These are phyloP conservation scores for Zea mays DNA, from an alignment of 176 grass and related monocot species.

Conservation along the genomic window Zm-B73-REFERENCE-NAM-5.0 NC_050100.1:98554501-98555000, in stretches of 20 bases:
- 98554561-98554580: not conserved
- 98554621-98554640: slow-evolving; percentile 14
- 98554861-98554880: not conserved
- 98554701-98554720: not conserved
- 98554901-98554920: not conserved
- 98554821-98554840: not conserved
- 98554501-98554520: slow-evolving; percentile 78
- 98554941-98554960: not conserved
- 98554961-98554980: not conserved
- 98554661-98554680: not conserved
- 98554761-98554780: not conserved
- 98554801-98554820: not conserved
- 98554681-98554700: not conserved
- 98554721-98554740: not conserved
- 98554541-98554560: slow-evolving; percentile 1
- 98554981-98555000: not conserved
- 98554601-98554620: slow-evolving; percentile 17
- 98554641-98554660: not conserved
- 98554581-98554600: not conserved
- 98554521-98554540: slow-evolving; percentile 7
- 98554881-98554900: not conserved
- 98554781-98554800: not conserved
- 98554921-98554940: not conserved
- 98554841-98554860: not conserved
- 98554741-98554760: not conserved